phyloP scores from a whole-genome alignment of 2,329 filamentous ascomycete species.

The Exophiala calicioides region DNA sequence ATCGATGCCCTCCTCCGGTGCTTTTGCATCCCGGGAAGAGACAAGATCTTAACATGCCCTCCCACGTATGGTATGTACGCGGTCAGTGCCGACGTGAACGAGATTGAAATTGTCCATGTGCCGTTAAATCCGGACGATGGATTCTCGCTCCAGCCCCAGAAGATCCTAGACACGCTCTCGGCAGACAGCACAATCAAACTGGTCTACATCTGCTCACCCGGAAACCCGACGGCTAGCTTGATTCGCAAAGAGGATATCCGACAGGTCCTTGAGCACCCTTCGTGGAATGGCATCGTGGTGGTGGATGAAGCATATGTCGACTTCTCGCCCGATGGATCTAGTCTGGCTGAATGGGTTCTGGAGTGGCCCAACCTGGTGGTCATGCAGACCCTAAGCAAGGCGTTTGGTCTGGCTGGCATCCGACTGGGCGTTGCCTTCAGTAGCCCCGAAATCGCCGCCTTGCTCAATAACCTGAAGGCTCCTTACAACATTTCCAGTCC shows the following conservation, averaged over 20 bases:
- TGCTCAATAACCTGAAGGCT: constrained; percentile 91
- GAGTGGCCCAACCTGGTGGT: constrained; percentile 96
- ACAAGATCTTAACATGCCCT: constrained; percentile 91
- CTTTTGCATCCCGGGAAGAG: constrained; percentile 83
- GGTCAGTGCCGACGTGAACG: constrained; percentile 92
- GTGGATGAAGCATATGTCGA: constrained; percentile 97
- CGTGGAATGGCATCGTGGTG: constrained; percentile 92
- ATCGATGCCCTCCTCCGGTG: constrained; percentile 92
- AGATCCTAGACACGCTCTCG: constrained; percentile 67
- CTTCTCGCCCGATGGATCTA: constrained; percentile 77
- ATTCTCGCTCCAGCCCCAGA: constrained; percentile 72
- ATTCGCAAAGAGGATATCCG: constrained; percentile 74
- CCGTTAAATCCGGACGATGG: constrained; percentile 70
- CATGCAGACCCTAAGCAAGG: constrained; percentile 98
- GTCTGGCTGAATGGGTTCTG: constrained; percentile 84
- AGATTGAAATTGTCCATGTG: constrained; percentile 82
- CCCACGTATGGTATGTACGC: constrained; percentile 99
- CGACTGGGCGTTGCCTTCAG: constrained; percentile 85
- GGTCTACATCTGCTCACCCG: constrained; percentile 89
- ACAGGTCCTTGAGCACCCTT: constrained; percentile 75
- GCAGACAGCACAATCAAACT: constrained; percentile 73
- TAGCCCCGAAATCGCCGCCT: constrained; percentile 67
- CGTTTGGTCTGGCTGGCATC: constrained; percentile 93
- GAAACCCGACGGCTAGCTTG: constrained; percentile 85
- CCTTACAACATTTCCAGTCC: constrained; percentile 94